Base-by-base conservation (phyloP, 2,329 filamentous ascomycete genomes). In the Phoma sp. region DNA sequence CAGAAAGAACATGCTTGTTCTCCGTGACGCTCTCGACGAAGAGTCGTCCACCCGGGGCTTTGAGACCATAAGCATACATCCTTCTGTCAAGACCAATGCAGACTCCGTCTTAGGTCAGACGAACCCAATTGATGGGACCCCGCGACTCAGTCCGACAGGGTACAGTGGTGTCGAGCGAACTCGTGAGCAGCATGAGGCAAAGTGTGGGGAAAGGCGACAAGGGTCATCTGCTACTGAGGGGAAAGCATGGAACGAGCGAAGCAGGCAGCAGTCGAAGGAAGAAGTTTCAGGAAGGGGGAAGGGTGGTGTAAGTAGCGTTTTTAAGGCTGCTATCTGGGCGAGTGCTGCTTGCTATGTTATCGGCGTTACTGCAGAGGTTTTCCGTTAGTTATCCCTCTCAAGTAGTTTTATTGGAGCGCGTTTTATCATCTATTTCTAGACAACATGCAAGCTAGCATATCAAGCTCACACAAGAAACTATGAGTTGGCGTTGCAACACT, bases 91-190 rank as follows among this genome's bases (percentile, higher is more conserved):
- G 2, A 8, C 44, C 22, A 8, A 30, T 3, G 4, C 40, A 9
- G 43, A 40, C 9, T 8, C n/a, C 30, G 36, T 14, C 47, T 54
- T 41, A 32, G 47, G 11, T 13, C 30, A 46, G 2, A 58, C 71
- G 1, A 75, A 74, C n/a, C 72, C 71, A 2, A 66, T 75, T 11
- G 72, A 75, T 35, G 72, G 71, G 14, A 75, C 71, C 0, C 61
- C 69, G 1, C 63, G 68, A 1, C 47, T 56, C 24, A 66, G 60
- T 13, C 71, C 70, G 4, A 73, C 70, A 1, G 71, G 70, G n/a
- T 73, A 69, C 51, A 69, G 68, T 11, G 66, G 69, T 4, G 63
- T 67, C 7, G 60, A 62, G 22, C 65, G 69, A 30, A 58, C 47
- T 9, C 55, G 44, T 8, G 64, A 67, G 36, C 63, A 66, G 32